Evolutionary conservation across 1,284 basidiomycete species (phyloP).

Genomic region (Puccinia horiana): DNA sequence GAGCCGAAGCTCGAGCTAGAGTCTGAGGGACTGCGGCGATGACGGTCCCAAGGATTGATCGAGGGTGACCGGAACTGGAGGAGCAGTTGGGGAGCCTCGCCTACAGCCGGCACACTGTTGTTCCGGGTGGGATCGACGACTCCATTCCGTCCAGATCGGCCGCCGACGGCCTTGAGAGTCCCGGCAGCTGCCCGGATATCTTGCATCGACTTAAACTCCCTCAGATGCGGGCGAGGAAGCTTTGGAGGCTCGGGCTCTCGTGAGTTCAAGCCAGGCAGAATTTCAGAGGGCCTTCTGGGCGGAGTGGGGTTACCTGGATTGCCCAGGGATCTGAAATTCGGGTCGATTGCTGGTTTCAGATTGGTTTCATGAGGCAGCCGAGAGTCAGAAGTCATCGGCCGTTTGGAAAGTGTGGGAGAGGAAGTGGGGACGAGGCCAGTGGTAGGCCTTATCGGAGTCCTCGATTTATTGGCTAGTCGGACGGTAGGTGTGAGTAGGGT

Average conservation of each 20-base stretch:
- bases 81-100: neutral
- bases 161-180: neutral
- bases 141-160: neutral
- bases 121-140: neutral
- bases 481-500: neutral
- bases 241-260: neutral
- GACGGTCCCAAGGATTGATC: constrained; percentile 1
- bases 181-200: constrained; percentile 21
- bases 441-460: neutral
- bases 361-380: neutral
- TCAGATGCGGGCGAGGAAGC: constrained; percentile 3
- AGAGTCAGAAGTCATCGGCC: constrained; percentile 1
- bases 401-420: neutral
- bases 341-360: neutral
- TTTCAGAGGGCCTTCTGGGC: constrained; percentile 2
- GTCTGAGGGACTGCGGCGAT: neutral
- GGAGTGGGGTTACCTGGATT: neutral
- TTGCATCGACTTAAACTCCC: constrained; percentile 48
- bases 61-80: constrained; percentile 3
- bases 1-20: constrained; percentile 45
- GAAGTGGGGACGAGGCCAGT: neutral
- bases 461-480: neutral
- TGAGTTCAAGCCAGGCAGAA: neutral
- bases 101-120: constrained; percentile 8
- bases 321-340: neutral